phyloP scores from a whole-genome alignment of 1,284 basidiomycete genomes.

The Peniophora sp. region DNA sequence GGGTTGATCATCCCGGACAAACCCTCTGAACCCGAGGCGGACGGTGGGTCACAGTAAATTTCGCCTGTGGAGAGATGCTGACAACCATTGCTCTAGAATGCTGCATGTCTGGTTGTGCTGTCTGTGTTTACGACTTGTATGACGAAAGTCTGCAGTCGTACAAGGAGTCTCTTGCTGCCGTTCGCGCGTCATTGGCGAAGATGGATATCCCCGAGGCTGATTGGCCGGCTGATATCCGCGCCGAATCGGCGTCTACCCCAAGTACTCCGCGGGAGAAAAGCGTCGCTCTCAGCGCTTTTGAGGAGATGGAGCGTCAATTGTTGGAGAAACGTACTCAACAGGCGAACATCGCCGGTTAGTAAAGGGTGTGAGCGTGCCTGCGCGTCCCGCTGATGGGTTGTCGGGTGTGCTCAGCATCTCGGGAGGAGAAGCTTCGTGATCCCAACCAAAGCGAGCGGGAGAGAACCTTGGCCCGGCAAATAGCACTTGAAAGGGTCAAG shows the following conservation, averaged over 20 bases:
- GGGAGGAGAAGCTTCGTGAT: too few species aligned
- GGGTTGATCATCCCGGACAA: conserved; percentile 54
- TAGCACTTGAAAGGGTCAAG: not conserved
- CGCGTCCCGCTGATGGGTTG: not conserved
- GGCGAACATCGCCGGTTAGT: conserved; percentile 10
- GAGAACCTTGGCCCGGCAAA: not conserved
- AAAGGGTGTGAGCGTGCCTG: too few species aligned
- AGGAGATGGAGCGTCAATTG: conserved; percentile 54
- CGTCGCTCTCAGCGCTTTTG: conserved; percentile 50
- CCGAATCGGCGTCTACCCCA: not conserved
- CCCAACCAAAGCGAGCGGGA: not conserved
- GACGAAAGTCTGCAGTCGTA: conserved; percentile 70
- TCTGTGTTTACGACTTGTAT: conserved; percentile 86
- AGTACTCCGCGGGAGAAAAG: conserved; percentile 3
- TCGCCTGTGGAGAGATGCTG: not conserved
- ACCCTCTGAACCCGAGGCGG: conserved; percentile 52
- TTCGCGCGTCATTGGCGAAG: conserved; percentile 43
- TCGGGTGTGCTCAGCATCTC: not conserved
- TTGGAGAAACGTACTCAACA: conserved; percentile 31
- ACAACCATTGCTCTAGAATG: conserved; percentile 49
- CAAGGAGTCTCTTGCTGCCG: conserved; percentile 40
- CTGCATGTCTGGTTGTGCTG: conserved; percentile 87
- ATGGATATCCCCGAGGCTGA: conserved; percentile 45
- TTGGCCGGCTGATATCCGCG: conserved; percentile 53
- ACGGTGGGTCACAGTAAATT: conserved; percentile 40